phyloP scores from a whole-genome alignment of 768 basidiomycete genomes.

The Myochromella boudieri region DNA sequence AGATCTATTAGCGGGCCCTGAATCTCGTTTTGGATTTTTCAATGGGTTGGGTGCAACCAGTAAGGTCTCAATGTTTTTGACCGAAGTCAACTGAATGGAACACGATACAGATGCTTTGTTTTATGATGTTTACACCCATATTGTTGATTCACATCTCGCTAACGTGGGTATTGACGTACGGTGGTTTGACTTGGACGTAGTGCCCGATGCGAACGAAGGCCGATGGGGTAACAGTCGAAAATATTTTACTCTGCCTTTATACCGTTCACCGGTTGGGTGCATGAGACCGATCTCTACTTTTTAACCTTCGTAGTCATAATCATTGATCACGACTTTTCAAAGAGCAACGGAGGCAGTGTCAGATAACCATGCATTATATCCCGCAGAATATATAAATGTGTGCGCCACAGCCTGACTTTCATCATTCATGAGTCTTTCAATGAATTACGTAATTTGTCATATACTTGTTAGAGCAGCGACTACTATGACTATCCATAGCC shows the following conservation, averaged over 20 bases:
- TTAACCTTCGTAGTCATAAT: too few relatives aligned
- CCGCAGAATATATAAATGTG: too few relatives aligned
- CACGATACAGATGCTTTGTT: conserved; percentile 69
- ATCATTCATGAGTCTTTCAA: too few relatives aligned
- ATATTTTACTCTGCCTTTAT: conserved; percentile 78
- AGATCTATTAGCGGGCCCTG: conserved; percentile 68
- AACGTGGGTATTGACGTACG: conserved; percentile 74
- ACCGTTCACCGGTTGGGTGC: conserved; percentile 60
- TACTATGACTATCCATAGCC: conserved; percentile 83
- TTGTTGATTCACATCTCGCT: conserved; percentile 84
- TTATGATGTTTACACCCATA: conserved; percentile 87
- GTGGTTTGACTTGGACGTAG: conserved; percentile 83
- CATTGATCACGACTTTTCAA: too few relatives aligned
- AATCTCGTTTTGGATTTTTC: conserved; percentile 91
- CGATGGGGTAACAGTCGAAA: conserved; percentile 77
- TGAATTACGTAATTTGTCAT: background rate
- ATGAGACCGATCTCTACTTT: conserved; percentile 26
- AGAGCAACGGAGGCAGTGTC: too few relatives aligned
- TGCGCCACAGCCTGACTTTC: too few relatives aligned
- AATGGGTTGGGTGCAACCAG: conserved; percentile 96
- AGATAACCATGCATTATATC: too few relatives aligned
- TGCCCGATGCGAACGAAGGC: conserved; percentile 43
- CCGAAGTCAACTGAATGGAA: conserved; percentile 3
- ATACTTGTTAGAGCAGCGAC: background rate
- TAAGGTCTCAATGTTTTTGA: conserved; percentile 33